Conservation (phyloP, 1,284 basidiomycete species). For the Cryptococcus maquisensis region DNA sequence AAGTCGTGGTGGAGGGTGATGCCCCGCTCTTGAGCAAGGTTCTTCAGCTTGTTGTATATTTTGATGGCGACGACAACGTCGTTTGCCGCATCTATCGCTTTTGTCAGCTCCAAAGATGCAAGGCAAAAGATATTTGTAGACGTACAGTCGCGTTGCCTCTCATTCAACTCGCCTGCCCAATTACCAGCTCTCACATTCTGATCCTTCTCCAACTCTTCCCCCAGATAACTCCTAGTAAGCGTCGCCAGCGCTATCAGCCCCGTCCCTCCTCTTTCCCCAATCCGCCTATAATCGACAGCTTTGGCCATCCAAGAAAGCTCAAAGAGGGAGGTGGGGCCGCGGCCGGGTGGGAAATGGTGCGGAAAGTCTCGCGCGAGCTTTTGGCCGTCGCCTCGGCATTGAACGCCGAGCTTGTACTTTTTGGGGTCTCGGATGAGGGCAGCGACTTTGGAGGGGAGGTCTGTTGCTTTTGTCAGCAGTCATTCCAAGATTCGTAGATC, state of each 20-base stretch:
- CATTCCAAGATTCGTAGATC: neutral
- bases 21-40: conserved; percentile 13
- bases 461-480: conserved; percentile 7
- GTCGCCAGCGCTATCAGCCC: conserved; percentile 41
- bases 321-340: conserved; percentile 25
- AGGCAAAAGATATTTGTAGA: conserved; percentile 1
- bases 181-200: conserved; percentile 32
- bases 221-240: conserved; percentile 36
- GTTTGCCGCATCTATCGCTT: conserved; percentile 45
- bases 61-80: conserved; percentile 46
- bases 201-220: conserved; percentile 37
- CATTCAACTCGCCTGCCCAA: conserved; percentile 35
- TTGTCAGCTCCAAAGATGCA: neutral
- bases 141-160: conserved; percentile 44
- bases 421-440: conserved; percentile 34
- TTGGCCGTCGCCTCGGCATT: conserved; percentile 41
- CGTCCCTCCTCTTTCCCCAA: conserved; percentile 11
- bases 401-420: conserved; percentile 46
- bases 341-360: conserved; percentile 13
- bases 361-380: conserved; percentile 47
- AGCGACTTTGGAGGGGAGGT: conserved; percentile 30
- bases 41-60: conserved; percentile 25
- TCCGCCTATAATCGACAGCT: conserved; percentile 32
- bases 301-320: conserved; percentile 45
- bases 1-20: conserved; percentile 15